These are phyloP conservation scores for Aspergillus ostianus DNA, from an alignment of 495 filamentous ascomycete genomes.

Conservation along the genomic window DNA sequence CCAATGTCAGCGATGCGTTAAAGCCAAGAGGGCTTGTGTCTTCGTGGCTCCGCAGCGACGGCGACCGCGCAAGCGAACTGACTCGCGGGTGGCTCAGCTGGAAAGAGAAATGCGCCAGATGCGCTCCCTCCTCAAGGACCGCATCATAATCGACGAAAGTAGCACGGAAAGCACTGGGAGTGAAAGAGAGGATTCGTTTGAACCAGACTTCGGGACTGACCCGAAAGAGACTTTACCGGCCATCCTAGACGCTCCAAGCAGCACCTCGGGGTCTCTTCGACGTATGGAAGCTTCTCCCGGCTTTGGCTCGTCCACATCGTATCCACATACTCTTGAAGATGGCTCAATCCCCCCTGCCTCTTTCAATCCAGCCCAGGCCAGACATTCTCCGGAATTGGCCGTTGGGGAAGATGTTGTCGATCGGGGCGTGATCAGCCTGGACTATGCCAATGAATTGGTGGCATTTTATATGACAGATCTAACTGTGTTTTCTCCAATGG, in stretches of 20 bases:
- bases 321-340: conserved; percentile 17
- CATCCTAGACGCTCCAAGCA: conserved; percentile 24
- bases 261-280: conserved; percentile 20
- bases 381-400: conserved; percentile 18
- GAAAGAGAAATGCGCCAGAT: conserved; percentile 82
- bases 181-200: conserved; percentile 26
- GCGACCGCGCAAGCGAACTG: conserved; percentile 76
- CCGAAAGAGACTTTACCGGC: conserved; percentile 11
- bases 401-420: conserved; percentile 42
- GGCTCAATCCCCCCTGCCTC: conserved; percentile 16
- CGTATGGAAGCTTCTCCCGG: conserved; percentile 32
- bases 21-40: conserved; percentile 70
- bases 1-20: conserved; percentile 77
- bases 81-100: conserved; percentile 80
- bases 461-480: conserved; percentile 44
- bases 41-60: conserved; percentile 78
- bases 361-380: conserved; percentile 19
- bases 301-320: conserved; percentile 20
- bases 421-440: conserved; percentile 45
- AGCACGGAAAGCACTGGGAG: conserved; percentile 31
- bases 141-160: conserved; percentile 32
- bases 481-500: conserved; percentile 40
- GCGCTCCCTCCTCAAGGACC: conserved; percentile 43
- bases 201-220: conserved; percentile 20
- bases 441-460: conserved; percentile 42